Percentiles rank a stretch among this genome's conserved stretches.
phyloP scores from a whole-genome alignment of 352 stramenopile species.

The Globisporangium paddicum region DNA sequence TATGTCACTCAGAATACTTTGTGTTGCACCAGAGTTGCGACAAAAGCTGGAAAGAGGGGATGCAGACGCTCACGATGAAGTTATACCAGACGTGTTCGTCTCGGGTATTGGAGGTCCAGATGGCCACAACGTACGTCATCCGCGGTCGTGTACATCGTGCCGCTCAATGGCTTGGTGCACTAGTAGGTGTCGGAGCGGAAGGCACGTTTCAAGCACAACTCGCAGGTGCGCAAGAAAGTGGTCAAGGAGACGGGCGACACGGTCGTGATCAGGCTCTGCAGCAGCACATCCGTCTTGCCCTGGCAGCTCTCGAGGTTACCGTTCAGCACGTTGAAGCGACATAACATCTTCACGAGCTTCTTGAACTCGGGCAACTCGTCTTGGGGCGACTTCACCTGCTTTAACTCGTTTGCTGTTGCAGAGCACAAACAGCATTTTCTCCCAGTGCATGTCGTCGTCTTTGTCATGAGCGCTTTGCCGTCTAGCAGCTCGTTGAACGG shows the following conservation, averaged over 20 bases:
- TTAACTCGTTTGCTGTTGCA: constrained; percentile 93
- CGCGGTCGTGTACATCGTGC: constrained; percentile 95
- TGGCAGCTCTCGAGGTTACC: constrained; percentile 89
- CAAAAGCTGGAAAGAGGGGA: constrained; percentile 57
- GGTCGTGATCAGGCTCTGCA: constrained; percentile 90
- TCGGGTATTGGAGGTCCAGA: constrained; percentile 80
- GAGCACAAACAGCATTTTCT: constrained; percentile 63
- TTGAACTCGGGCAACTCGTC: constrained; percentile 94
- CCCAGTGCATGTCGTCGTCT: constrained; percentile 48
- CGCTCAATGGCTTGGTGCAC: no score
- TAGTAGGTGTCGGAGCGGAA: constrained; percentile 92
- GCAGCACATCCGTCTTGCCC: constrained; percentile 96
- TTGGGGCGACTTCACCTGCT: constrained; percentile 94
- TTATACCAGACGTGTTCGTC: constrained; percentile 95
- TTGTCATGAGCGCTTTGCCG: constrained; percentile 40
- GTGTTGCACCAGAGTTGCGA: constrained; percentile 80
- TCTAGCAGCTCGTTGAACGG: constrained; percentile 96
- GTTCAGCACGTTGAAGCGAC: constrained; percentile 85
- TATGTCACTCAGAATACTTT: constrained; percentile 93
- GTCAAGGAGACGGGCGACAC: constrained; percentile 95
- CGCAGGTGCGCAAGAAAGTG: constrained; percentile 86
- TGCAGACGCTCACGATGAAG: constrained; percentile 82
- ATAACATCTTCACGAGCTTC: constrained; percentile 86
- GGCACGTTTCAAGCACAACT: constrained; percentile 82
- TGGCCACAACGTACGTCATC: constrained; percentile 91